Conservation (phyloP, 768 basidiomycete species). For the Tricholoma matsutake region DNA sequence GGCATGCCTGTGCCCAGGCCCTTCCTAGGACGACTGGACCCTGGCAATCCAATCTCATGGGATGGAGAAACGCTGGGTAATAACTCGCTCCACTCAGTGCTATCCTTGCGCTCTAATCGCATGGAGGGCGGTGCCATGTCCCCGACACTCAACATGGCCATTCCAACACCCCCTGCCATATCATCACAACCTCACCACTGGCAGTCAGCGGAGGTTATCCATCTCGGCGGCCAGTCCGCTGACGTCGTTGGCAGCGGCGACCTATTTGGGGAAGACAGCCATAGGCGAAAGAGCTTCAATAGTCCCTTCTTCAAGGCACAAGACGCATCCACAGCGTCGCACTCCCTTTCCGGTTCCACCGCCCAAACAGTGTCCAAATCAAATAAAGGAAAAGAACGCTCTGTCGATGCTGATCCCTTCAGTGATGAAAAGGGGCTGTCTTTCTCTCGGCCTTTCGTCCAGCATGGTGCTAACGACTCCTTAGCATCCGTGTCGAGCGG, state of each 20-base stretch:
- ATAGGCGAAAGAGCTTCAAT: conserved; percentile 35
- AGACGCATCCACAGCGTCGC: conserved; percentile 34
- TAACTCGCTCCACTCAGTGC: conserved; percentile 47
- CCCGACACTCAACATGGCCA: conserved; percentile 48
- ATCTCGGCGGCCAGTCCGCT: conserved; percentile 30
- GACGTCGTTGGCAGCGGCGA: conserved; percentile 28
- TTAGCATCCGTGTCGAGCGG: conserved; percentile 40
- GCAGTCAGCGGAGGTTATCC: conserved; percentile 67
- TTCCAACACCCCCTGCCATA: conserved; percentile 59
- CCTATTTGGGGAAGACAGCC: conserved; percentile 18
- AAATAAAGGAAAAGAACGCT: conserved; percentile 20
- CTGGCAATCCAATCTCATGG: conserved; percentile 47
- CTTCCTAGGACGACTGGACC: conserved; percentile 42
- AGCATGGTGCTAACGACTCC: conserved; percentile 32
- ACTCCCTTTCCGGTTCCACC: conserved; percentile 38
- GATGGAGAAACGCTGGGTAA: conserved; percentile 48
- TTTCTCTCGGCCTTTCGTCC: conserved; percentile 30
- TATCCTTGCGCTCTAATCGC: conserved; percentile 31
- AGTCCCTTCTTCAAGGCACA: conserved; percentile 43
- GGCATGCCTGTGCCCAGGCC: conserved; percentile 38
- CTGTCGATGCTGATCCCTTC: conserved; percentile 35
- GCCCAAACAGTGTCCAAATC: conserved; percentile 15
- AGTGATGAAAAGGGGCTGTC: conserved; percentile 31
- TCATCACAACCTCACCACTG: conserved; percentile 52
- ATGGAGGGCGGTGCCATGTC: conserved; percentile 43